phyloP scores from a whole-genome alignment of 257 asterid species.

The Paraleonurus japonicus region DNA sequence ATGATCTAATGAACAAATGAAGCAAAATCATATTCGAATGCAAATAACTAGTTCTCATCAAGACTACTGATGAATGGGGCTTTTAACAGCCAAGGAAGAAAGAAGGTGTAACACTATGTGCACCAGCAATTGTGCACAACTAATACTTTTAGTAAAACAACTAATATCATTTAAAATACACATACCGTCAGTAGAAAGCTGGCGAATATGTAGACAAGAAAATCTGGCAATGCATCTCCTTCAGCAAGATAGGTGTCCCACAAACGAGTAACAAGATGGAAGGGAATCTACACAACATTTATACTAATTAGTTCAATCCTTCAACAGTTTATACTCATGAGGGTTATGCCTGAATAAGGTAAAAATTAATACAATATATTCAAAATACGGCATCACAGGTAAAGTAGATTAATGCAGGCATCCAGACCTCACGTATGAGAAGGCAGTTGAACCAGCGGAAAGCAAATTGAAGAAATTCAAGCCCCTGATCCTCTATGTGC shows the following conservation, averaged over 20 bases:
- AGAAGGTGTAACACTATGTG: too few relatives aligned
- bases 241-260: conserved; percentile 99
- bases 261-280: conserved; percentile 80
- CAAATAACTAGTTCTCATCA: background rate
- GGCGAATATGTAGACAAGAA: conserved; percentile 91
- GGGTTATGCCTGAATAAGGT: background rate
- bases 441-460: conserved; percentile 99
- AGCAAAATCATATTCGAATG: background rate
- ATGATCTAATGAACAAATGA: background rate
- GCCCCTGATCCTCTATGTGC: conserved; percentile 97
- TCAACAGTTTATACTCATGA: conserved; percentile 1
- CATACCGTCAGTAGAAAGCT: conserved; percentile 89
- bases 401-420: conserved; percentile 4
- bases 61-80: background rate
- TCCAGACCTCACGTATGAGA: conserved; percentile 87
- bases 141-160: background rate
- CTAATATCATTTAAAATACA: too few relatives aligned
- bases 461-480: conserved; percentile 97
- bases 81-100: too few relatives aligned
- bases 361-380: background rate
- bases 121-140: background rate
- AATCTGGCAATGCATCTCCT: conserved; percentile 95
- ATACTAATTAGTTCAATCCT: conserved; percentile 19
- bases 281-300: conserved; percentile 63
- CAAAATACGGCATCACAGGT: background rate